Conservation (phyloP, 495 filamentous ascomycete species). For the Amniculicola lignicola region DNA sequence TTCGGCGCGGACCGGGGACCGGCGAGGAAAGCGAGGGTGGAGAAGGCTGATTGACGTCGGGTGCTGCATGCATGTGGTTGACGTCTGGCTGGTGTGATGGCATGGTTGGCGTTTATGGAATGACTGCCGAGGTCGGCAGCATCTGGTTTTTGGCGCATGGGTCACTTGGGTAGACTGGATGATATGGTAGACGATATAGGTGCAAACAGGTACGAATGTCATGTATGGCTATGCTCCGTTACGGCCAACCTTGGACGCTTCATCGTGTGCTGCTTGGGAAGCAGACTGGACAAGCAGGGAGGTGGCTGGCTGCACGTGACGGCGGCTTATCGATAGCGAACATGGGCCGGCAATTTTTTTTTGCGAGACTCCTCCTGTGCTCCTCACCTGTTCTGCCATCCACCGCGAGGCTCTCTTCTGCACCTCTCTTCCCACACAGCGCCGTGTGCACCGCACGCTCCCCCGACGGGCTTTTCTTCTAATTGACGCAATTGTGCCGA, state of each 20-base stretch:
- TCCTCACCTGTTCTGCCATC: neutral
- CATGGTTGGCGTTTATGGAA: neutral
- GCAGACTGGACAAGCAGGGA: too few species aligned
- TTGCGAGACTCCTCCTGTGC: neutral
- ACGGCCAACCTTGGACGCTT: too few species aligned
- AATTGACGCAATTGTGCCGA: neutral
- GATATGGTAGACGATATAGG: too few species aligned
- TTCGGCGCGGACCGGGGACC: conserved; percentile 9
- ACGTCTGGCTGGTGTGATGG: neutral
- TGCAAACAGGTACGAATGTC: too few species aligned
- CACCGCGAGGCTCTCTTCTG: neutral
- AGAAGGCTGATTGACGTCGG: conserved; percentile 15
- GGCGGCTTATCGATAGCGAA: neutral
- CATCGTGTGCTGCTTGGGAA: too few species aligned
- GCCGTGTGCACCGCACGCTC: neutral
- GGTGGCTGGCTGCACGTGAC: too few species aligned
- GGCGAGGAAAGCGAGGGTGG: neutral
- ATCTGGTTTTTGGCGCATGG: too few species aligned
- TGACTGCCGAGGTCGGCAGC: too few species aligned
- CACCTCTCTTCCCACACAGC: neutral
- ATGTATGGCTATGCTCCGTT: too few species aligned
- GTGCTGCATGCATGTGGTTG: neutral
- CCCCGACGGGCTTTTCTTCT: conserved; percentile 7
- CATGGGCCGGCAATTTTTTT: neutral
- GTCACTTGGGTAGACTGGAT: too few species aligned